Conservation (phyloP, 495 filamentous ascomycete genomes). For the Xylaria nigripes region DNA sequence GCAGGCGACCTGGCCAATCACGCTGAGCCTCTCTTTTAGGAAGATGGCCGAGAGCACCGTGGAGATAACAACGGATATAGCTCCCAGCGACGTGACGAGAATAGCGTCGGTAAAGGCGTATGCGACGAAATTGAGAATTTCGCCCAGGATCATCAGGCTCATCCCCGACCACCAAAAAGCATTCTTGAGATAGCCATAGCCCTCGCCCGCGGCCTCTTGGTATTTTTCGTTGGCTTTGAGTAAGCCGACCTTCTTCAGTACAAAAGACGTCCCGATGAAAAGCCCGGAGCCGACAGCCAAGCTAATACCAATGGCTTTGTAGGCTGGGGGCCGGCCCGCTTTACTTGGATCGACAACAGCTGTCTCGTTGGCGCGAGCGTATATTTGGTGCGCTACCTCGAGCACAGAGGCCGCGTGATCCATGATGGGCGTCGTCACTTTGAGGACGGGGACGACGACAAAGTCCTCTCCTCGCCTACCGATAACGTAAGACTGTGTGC, state of each 20-base stretch:
- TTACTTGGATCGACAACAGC: slow-evolving; percentile 10
- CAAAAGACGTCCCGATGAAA: slow-evolving; percentile 94
- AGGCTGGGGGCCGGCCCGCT: slow-evolving; percentile 39
- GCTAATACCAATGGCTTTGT: slow-evolving; percentile 81
- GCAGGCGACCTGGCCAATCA: slow-evolving; percentile 93
- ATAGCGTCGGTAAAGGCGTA: slow-evolving; percentile 98
- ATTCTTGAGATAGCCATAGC: slow-evolving; percentile 97
- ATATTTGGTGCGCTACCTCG: slow-evolving; percentile 33
- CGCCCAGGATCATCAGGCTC: slow-evolving; percentile 94
- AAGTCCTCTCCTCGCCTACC: background rate
- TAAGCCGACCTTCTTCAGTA: slow-evolving; percentile 87
- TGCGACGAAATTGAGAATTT: slow-evolving; percentile 95
- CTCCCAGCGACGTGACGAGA: slow-evolving; percentile 87
- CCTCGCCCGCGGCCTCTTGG: slow-evolving; percentile 90
- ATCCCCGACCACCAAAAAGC: slow-evolving; percentile 93
- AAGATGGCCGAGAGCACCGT: slow-evolving; percentile 93
- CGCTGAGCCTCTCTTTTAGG: slow-evolving; percentile 88
- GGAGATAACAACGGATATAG: slow-evolving; percentile 90
- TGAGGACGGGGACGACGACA: slow-evolving; percentile 8
- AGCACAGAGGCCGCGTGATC: slow-evolving; percentile 33
- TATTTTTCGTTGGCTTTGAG: slow-evolving; percentile 93
- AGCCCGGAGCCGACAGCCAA: slow-evolving; percentile 82
- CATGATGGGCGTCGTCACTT: slow-evolving; percentile 23
- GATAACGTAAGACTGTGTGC: background rate
- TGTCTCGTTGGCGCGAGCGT: slow-evolving; percentile 31